Base-by-base conservation (phyloP, 257 asterid species). In the Lithospermum erythrorhizon region DNA sequence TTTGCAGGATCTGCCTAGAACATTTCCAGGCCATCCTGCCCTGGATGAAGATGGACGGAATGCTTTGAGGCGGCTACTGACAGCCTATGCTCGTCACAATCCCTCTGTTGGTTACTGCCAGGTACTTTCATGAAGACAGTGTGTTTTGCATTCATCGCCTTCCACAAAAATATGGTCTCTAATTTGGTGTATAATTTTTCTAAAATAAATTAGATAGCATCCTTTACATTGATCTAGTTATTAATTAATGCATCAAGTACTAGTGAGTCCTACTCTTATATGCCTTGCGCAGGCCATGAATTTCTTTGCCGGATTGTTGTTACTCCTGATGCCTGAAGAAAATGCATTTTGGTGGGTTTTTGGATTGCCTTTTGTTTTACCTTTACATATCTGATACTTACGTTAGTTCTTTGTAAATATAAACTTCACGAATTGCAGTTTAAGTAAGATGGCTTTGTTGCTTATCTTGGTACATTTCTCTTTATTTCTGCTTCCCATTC, bases 281-380 rank as follows among this genome's bases (percentile, higher is more conserved):
- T 30, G 59, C 73, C 72, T 49, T 68, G 35, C 79, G 85, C 91
- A 93, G 99, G 99, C 99, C 72, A 93, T 89, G 99, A 93, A 89
- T 76, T 93, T 93, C 83, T 93, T 89, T 70, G 99, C 97, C 14
- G 99, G 96, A 65, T 71, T 93, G 76, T 76, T 93, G 55, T 76
- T 93, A 81, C 94, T 93, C 70, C 71, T 93, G 74, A 93, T 93
- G 97, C 93, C 99, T 20, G 99, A 93, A 79, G 97, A 93, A 81
- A 93, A 84, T 82, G 97, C 97, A 45, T 93, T 93, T 78, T 93
- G 99, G 99, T 93, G 76, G 74, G 95, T 74, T 56, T n/a, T 57
- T 58, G 65, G 45, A 35, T 56, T 68, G 49, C 60, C 61, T 59
- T 41, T 70, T 71, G 10, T 53, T 22, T 55, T 24, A n/a, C n/a